A percentile compares a stretch with the other conserved stretches of the same genome.
Evolutionary conservation across 495 filamentous ascomycete genomes (phyloP).

Genomic region (Oleoguttula mirabilis): DNA sequence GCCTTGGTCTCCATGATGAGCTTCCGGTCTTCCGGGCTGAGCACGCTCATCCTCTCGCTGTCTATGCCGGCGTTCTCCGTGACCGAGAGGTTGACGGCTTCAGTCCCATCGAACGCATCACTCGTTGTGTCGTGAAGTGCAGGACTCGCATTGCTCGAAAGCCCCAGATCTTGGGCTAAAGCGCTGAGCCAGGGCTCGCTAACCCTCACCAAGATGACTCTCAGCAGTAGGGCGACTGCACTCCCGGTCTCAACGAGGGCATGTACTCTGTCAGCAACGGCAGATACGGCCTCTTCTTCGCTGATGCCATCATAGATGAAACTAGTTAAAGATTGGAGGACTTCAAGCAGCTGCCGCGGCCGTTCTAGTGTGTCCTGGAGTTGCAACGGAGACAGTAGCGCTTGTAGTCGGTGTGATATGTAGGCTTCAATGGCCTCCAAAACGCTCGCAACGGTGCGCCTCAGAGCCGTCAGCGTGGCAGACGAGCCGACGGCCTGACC

Average conservation of each 20-base stretch:
- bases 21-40: neutral
- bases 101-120: no score
- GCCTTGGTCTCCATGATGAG: conserved; percentile 46
- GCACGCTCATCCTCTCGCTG: no score
- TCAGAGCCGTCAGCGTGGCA: conserved; percentile 49
- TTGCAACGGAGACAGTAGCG: conserved; percentile 49
- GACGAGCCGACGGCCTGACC: conserved; percentile 21
- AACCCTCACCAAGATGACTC: conserved; percentile 53
- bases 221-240: conserved; percentile 49
- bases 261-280: conserved; percentile 51
- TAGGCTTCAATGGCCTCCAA: conserved; percentile 14
- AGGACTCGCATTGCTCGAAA: neutral
- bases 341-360: conserved; percentile 48
- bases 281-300: conserved; percentile 59
- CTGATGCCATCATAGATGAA: conserved; percentile 40
- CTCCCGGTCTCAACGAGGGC: conserved; percentile 49
- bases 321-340: conserved; percentile 47
- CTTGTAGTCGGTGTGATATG: conserved; percentile 17
- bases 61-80: no score
- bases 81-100: no score
- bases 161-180: conserved; percentile 29
- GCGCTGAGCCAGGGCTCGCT: conserved; percentile 60
- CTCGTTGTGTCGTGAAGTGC: no score
- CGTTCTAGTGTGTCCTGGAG: conserved; percentile 53
- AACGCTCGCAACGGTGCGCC: conserved; percentile 43